Percentiles rank a stretch among this genome's conserved stretches.
These are phyloP conservation scores for Leccinellum albellum DNA, from an alignment of 768 basidiomycete genomes.

Conservation along the genomic window DNA sequence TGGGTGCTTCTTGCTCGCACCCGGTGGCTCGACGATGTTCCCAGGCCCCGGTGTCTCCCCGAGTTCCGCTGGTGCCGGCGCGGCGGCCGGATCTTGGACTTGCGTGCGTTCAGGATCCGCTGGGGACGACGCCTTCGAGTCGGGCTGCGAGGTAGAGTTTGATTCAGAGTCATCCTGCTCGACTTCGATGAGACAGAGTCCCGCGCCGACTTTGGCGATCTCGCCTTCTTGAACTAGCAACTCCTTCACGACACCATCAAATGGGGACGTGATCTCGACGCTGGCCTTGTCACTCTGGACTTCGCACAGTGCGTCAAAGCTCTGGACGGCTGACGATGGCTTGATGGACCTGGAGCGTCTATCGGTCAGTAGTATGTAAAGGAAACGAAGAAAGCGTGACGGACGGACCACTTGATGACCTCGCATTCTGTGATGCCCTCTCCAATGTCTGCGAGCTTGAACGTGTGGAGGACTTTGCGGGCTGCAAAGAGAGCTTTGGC, in stretches of 20 bases:
- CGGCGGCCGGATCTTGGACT: constrained; percentile 18
- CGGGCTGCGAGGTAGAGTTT: no score
- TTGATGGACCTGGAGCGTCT: constrained; percentile 54
- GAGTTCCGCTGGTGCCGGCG: neutral
- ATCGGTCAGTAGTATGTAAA: neutral
- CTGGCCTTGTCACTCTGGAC: constrained; percentile 89
- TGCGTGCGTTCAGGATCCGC: neutral
- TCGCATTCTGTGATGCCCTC: constrained; percentile 92
- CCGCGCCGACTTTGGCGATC: constrained; percentile 77
- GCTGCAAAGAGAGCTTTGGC: constrained; percentile 29
- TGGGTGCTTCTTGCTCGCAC: constrained; percentile 43
- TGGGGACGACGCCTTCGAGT: neutral
- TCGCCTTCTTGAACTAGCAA: constrained; percentile 77
- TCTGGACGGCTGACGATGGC: constrained; percentile 45
- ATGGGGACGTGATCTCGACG: constrained; percentile 88
- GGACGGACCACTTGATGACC: constrained; percentile 75
- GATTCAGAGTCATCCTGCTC: constrained; percentile 46
- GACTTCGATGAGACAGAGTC: constrained; percentile 78
- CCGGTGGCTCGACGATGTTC: neutral
- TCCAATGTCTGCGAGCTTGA: constrained; percentile 83
- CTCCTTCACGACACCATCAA: constrained; percentile 69
- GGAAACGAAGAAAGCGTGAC: neutral
- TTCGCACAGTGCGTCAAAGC: constrained; percentile 75
- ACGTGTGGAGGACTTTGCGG: constrained; percentile 47
- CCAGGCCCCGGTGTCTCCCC: no score